A percentile compares a stretch with the other conserved stretches of the same genome.
Conservation (phyloP, 768 basidiomycete genomes). For the Suillus bovinus region DNA sequence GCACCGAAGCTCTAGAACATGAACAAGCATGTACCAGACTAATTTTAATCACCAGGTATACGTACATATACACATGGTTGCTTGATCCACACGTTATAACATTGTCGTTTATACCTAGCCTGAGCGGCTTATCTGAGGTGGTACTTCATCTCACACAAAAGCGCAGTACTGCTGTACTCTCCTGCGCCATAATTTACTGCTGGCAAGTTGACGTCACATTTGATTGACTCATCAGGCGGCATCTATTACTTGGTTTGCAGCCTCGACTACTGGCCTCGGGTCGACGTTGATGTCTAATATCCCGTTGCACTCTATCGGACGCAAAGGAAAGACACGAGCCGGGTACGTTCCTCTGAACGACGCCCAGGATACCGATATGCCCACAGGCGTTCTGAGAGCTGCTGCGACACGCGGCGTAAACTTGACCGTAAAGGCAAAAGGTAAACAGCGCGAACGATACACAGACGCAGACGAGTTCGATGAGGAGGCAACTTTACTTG, state of each 20-base stretch:
- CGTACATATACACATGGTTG: not conserved
- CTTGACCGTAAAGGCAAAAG: slow-evolving; percentile 24
- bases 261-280: slow-evolving; percentile 3
- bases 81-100: not conserved
- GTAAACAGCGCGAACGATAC: slow-evolving; percentile 50
- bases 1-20: not conserved
- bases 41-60: not conserved
- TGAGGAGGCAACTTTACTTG: slow-evolving; percentile 57
- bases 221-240: not conserved
- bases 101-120: not conserved
- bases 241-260: not conserved
- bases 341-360: slow-evolving; percentile 46
- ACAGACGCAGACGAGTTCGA: slow-evolving; percentile 64
- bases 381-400: slow-evolving; percentile 32
- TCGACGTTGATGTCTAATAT: slow-evolving; percentile 63
- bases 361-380: slow-evolving; percentile 29
- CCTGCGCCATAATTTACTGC: not conserved
- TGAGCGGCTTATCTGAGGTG: not conserved
- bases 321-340: slow-evolving; percentile 45
- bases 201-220: not conserved
- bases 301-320: slow-evolving; percentile 62
- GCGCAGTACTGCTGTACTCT: not conserved
- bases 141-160: not conserved
- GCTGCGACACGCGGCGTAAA: slow-evolving; percentile 31
- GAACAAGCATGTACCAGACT: not conserved